Evolutionary conservation across 2,329 filamentous ascomycete genomes (phyloP), one percentile per base, ranked within the genome.

Genomic region (Pseudopithomyces chartarum): DNA sequence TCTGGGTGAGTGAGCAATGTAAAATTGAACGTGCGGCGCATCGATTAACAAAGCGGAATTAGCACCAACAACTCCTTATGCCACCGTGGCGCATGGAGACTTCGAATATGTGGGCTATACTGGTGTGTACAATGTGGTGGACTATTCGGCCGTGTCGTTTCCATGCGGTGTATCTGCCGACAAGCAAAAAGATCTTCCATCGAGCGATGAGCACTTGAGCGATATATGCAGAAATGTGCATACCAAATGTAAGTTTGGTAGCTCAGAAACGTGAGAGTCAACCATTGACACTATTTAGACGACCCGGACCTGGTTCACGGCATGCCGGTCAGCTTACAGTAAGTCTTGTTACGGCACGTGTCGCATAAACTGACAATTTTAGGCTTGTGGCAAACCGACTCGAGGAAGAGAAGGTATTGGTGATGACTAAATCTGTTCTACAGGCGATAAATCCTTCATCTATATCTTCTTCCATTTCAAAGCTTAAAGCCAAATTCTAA

Each of bases 91-190:
- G 54, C 68, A 79, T 56, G 77, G 78, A 2, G 69, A 77, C 4
- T 80, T 81, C 65, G 76, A 75, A 57, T 74, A 79, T 57, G 77
- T 82, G 12, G 79, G 79, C 2, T 79, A 79, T 45, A 79, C 77
- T 2, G 76, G 74, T n/a, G 77, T 82, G 0, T 82, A 74, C 57
- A 82, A 82, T 47, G 71, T 82, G 6, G 67, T 82, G 4, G 80
- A 82, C 56, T 82, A 81, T 57, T 72, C 76, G 39, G 73, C 77
- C 0, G 73, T 78, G 2, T 80, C 78, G 0, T 82, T 82, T 53
- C 80, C 80, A 1, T 72, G 68, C 10, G 79, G 78, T 0, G 52
- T 79, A 0, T 55, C 52, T 19, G 79, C 70, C 6, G 76, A 81
- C 45, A 76, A 75, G 53, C 61, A 69, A 20, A 61, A 74, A 26